Evolutionary conservation across 495 filamentous ascomycete species (phyloP).

Genomic region (Achaetomiella virescens): DNA sequence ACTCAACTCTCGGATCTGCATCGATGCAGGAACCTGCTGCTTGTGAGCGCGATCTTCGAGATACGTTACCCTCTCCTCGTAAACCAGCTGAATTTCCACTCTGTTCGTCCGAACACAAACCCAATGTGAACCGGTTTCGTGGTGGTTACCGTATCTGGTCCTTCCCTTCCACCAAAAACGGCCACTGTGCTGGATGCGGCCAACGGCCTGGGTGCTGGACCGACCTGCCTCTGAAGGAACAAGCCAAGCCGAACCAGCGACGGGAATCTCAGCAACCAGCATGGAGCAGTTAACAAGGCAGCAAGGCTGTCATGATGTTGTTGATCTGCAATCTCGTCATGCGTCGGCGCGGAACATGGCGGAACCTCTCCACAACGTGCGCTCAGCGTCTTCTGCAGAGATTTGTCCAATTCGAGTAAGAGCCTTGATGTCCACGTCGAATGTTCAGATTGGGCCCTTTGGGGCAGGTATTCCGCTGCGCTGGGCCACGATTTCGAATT

Average conservation of each 20-base stretch:
- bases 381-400: no score
- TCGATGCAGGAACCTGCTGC: background rate
- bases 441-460: background rate
- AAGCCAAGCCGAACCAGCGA: background rate
- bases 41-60: background rate
- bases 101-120: background rate
- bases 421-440: no score
- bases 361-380: no score
- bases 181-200: background rate
- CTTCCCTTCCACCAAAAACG: background rate
- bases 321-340: no score
- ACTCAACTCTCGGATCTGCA: background rate
- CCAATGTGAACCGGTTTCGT: background rate
- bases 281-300: no score
- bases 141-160: constrained; percentile 14
- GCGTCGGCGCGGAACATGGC: no score
- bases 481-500: background rate
- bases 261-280: no score
- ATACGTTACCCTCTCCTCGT: background rate
- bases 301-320: no score
- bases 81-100: background rate
- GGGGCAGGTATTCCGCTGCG: background rate
- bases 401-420: no score
- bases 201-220: background rate
- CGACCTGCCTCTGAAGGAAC: background rate